phyloP scores from a whole-genome alignment of 2,329 filamentous ascomycete genomes.

The Penicillium hordei region DNA sequence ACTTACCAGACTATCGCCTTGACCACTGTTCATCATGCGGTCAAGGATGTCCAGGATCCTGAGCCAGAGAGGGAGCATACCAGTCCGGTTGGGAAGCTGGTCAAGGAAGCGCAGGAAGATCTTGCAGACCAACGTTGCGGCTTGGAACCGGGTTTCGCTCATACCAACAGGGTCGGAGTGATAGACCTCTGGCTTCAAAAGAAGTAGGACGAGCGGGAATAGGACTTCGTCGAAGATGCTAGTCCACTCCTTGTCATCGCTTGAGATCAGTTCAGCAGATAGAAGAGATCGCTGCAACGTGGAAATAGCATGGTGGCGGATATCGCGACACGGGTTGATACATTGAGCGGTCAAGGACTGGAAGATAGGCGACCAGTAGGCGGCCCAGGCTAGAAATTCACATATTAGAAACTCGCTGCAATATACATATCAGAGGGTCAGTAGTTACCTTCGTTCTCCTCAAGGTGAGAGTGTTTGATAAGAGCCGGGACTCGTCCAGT shows the following conservation, averaged over 20 bases:
- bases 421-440: not conserved
- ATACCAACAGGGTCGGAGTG: conserved; percentile 88
- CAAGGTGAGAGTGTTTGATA: conserved; percentile 90
- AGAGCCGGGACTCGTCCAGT: conserved; percentile 78
- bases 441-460: conserved; percentile 71
- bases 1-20: conserved; percentile 81
- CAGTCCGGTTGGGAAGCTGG: conserved; percentile 78
- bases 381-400: conserved; percentile 72
- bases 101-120: conserved; percentile 94
- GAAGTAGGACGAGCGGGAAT: conserved; percentile 81
- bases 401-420: conserved; percentile 11
- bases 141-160: conserved; percentile 91
- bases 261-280: conserved; percentile 78
- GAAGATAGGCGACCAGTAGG: conserved; percentile 96
- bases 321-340: conserved; percentile 89
- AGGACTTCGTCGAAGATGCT: conserved; percentile 92
- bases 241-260: conserved; percentile 86
- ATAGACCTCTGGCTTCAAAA: conserved; percentile 93
- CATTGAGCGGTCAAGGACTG: conserved; percentile 85
- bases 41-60: conserved; percentile 94
- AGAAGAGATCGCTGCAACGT: conserved; percentile 83
- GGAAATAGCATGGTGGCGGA: conserved; percentile 83
- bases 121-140: conserved; percentile 86
- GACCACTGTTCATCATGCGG: conserved; percentile 90
- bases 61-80: conserved; percentile 88